phyloP scores from a whole-genome alignment of 129 eudicot genomes.

The Escallonia rubra region DNA sequence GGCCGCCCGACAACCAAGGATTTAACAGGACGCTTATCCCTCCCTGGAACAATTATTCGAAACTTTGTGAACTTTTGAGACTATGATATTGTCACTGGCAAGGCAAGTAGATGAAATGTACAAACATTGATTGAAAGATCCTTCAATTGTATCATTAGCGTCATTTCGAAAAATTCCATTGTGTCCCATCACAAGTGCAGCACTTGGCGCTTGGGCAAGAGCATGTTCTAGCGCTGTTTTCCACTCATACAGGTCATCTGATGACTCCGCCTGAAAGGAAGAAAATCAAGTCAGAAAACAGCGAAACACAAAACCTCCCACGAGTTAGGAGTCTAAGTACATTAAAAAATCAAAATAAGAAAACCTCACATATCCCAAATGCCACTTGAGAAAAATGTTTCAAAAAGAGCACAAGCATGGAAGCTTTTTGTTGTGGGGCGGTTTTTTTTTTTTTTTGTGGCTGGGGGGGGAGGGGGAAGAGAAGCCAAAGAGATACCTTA shows the following conservation, averaged over 20 bases:
- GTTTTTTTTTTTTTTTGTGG: too few species aligned
- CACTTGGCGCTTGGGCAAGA: conserved; percentile 80
- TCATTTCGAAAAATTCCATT: conserved; percentile 88
- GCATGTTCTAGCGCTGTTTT: conserved; percentile 74
- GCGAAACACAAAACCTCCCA: not conserved
- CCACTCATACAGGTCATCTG: conserved; percentile 80
- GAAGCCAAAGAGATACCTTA: conserved; percentile 41
- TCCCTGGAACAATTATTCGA: conserved; percentile 42
- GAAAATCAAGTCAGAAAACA: conserved; percentile 1
- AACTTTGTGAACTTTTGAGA: not conserved
- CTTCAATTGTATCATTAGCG: conserved; percentile 60
- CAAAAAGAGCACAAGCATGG: not conserved
- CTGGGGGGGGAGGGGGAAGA: not conserved
- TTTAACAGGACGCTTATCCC: conserved; percentile 79
- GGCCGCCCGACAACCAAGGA: conserved; percentile 98
- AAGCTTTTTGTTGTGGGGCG: too few species aligned
- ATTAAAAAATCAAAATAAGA: not conserved
- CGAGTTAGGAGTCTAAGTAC: not conserved
- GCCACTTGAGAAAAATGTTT: not conserved
- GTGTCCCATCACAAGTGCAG: conserved; percentile 95
- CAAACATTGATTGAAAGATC: conserved; percentile 85
- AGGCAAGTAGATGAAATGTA: conserved; percentile 1
- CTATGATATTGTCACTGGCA: not conserved
- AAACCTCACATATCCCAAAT: not conserved
- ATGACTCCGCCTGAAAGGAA: conserved; percentile 75